Evolutionary conservation across 164 flowering plant species (phyloP).

Genomic region (Magnolia kwangsiensis): DNA sequence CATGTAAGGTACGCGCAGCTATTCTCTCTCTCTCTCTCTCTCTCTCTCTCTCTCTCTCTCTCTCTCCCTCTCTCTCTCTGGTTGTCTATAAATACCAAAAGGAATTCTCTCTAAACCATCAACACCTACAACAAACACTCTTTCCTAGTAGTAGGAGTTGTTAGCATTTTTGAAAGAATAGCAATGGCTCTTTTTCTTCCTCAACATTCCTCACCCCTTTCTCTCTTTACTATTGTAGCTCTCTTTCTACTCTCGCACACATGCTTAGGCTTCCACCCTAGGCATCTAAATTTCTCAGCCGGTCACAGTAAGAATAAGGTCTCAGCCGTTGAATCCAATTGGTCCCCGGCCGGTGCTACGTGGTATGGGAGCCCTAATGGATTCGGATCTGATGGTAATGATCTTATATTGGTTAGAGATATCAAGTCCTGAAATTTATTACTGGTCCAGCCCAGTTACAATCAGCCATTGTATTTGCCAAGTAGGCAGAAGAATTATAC

Average conservation of each 20-base stretch:
- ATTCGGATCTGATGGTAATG: constrained; percentile 41
- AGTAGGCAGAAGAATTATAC: no score
- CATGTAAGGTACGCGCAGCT: neutral
- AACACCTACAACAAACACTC: neutral
- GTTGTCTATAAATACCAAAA: neutral
- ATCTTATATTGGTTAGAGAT: neutral
- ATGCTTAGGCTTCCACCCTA: constrained; percentile 18
- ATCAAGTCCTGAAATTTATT: no score
- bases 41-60: neutral
- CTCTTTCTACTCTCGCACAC: constrained; percentile 3
- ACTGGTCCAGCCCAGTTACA: no score
- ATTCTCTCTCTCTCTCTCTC: neutral
- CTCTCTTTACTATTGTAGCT: neutral
- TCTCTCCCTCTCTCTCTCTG: neutral
- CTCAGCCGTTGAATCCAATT: constrained; percentile 8
- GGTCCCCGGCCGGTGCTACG: constrained; percentile 43
- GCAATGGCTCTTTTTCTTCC: constrained; percentile 9
- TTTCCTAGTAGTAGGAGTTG: neutral
- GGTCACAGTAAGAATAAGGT: no score
- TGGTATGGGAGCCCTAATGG: constrained; percentile 48
- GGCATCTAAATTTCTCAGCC: constrained; percentile 10
- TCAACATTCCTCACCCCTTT: neutral
- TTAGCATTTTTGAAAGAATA: neutral
- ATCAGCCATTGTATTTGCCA: no score
- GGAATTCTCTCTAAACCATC: neutral